These are phyloP conservation scores for Salix purpurea DNA, from an alignment of 345 rosid species.

Conservation along the genomic window DNA sequence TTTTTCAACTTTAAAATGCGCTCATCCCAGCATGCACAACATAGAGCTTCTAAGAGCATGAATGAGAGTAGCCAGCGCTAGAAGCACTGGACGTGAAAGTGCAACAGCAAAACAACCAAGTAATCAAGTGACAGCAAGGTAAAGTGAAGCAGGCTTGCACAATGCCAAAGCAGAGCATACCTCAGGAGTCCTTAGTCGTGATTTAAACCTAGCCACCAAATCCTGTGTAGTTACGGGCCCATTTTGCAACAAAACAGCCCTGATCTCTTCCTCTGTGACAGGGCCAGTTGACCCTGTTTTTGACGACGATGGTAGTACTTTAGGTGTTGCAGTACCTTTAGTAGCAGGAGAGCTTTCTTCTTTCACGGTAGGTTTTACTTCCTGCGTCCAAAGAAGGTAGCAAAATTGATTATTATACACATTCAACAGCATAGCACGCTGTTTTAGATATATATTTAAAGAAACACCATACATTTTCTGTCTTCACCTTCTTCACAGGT, in stretches of 20 bases:
- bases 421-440: not conserved
- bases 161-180: conserved; percentile 26
- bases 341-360: conserved; percentile 17
- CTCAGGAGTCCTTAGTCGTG: conserved; percentile 66
- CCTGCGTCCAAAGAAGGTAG: conserved; percentile 17
- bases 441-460: not conserved
- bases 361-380: conserved; percentile 19
- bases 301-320: conserved; percentile 41
- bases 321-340: conserved; percentile 42
- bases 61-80: not conserved
- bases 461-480: conserved; percentile 58
- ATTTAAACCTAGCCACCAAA: conserved; percentile 77
- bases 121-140: not conserved
- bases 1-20: not conserved
- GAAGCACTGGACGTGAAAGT: not conserved
- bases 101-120: not conserved
- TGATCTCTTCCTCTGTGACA: conserved; percentile 86
- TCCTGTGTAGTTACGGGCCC: conserved; percentile 81
- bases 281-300: conserved; percentile 55
- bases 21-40: not conserved
- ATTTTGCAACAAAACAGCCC: conserved; percentile 71
- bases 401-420: not conserved
- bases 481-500: conserved; percentile 72
- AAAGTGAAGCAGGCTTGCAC: not conserved
- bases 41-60: not conserved